Base-by-base conservation (phyloP, 1,284 basidiomycete genomes). In the Trichosporon asahii region DNA sequence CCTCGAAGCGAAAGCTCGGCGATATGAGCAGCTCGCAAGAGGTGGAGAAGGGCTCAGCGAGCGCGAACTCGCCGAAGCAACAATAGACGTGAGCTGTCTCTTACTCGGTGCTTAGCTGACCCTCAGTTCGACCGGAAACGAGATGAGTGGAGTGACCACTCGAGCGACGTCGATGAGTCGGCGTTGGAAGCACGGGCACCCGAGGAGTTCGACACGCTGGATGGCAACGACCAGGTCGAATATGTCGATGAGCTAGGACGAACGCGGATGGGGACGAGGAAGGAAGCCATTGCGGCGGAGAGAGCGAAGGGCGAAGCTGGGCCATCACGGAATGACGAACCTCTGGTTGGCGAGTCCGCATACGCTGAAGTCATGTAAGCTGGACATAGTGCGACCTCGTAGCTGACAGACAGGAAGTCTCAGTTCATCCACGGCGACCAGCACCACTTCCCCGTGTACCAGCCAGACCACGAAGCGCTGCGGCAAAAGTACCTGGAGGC, bases 11-110 rank as follows among this genome's bases (percentile, higher is more conserved):
- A 97, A 97, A 80, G 90, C 93, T 5, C 87, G 87, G 78, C 88
- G 91, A 69, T 97, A 97, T 77, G 90, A 93, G 5, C 90, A 92
- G 77, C 81, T 96, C 37, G 84, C 86, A 75, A 89, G 89, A 72
- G 95, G 95, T 7, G 91, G 93, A 82, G 89, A 88, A 8, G 93
- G 92, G 0, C 76, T 96, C 76, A 89, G 80, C 31, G 91, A 95
- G 66, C 89, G 88, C 72, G 91, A 96, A 78, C 89, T 89, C 70
- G 89, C 89, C 60, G 85, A 88, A 23, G 83, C 93, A 11, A 84
- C 94, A 66, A 91, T 98, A 5, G 94, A 98, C 82, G 95, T 94
- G 82, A 80, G 91, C 80, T 12, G 18, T 14, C 53, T 79, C 46
- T 33, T 9, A 21, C 66, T n/a, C n/a, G n/a, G n/a, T n/a, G 61